Evolutionary conservation across 2,329 filamentous ascomycete species (phyloP), one percentile per base, ranked within the genome.

Genomic region (Phoma sp.): DNA sequence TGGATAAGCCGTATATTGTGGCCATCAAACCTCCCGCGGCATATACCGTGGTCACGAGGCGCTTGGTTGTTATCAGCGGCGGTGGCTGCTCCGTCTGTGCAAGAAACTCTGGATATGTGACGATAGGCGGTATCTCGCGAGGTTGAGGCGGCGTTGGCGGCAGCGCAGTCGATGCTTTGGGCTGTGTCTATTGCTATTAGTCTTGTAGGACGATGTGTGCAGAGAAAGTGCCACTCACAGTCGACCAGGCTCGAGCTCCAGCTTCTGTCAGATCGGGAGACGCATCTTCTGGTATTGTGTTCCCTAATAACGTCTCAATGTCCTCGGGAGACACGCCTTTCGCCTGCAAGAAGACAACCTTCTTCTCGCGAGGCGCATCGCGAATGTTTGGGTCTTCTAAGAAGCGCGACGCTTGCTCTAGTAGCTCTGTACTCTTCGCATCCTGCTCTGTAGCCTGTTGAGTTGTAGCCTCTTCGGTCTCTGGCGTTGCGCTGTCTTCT

Each of bases 371-470:
- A 0, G 88, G 81, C 28, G 88, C 86, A 73, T 88, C 78, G 53
- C 83, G 85, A 52, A 96, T 90, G 17, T 82, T 80, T 7, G 90
- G 86, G 56, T 96, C 88, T 43, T 90, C 80, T 4, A 97, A 82
- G 69, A 96, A 97, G 47, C 81, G 84, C 36, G 83, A 82, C 23
- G 92, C 92, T 68, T 92, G 85, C 14, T 91, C 85, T 29, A 90
- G 67, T 29, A 77, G 47, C 11, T 61, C 47, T 15, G 39, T 17
- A 15, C 53, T 53, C 12, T 57, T 39, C n/a, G 34, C 4, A 1
- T 45, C 34, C 7, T 57, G 46, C 7, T 53, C 7, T 40, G 59
- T 45, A 7, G 58, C 53, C 38, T 56, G 54, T 25, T 48, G 54
- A 9, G 52, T 53, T 12, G 48, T 59, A 26, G 59, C 45, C n/a